These are phyloP conservation scores for Zasmidium citrigriseum DNA, from an alignment of 2,329 filamentous ascomycete species.

Conservation along the genomic window DNA sequence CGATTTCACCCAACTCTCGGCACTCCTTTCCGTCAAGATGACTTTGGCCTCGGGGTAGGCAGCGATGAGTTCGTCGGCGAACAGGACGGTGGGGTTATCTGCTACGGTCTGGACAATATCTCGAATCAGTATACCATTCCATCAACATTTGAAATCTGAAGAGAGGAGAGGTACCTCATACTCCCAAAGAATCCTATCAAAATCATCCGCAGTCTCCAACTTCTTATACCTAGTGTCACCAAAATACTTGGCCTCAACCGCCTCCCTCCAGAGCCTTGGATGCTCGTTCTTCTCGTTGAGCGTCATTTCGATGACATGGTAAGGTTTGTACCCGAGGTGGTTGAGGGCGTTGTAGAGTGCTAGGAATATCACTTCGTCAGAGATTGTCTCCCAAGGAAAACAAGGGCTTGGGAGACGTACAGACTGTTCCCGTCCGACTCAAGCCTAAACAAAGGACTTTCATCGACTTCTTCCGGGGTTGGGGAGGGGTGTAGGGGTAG, in stretches of 20 bases:
- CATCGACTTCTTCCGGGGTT: slow-evolving; percentile 1
- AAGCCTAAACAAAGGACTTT: slow-evolving; percentile 1
- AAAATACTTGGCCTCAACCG: slow-evolving; percentile 3
- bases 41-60: slow-evolving; percentile 70
- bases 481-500: background rate
- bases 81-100: slow-evolving; percentile 33
- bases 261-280: background rate
- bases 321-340: background rate
- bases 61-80: slow-evolving; percentile 1
- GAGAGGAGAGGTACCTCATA: background rate
- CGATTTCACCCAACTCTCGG: slow-evolving; percentile 39
- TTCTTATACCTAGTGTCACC: background rate
- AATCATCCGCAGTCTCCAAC: background rate
- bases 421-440: slow-evolving; percentile 6
- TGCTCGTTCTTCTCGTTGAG: background rate
- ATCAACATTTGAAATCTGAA: background rate
- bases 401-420: background rate
- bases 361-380: too few relatives aligned
- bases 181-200: background rate
- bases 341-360: background rate
- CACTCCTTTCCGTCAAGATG: slow-evolving; percentile 51
- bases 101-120: slow-evolving; percentile 9
- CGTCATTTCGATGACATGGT: background rate
- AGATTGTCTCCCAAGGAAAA: too few relatives aligned
- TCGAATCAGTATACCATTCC: background rate